Evolutionary conservation across 2,329 filamentous ascomycete genomes (phyloP), one percentile per base, ranked within the genome.

Genomic region (Delphinella strobiligena): DNA sequence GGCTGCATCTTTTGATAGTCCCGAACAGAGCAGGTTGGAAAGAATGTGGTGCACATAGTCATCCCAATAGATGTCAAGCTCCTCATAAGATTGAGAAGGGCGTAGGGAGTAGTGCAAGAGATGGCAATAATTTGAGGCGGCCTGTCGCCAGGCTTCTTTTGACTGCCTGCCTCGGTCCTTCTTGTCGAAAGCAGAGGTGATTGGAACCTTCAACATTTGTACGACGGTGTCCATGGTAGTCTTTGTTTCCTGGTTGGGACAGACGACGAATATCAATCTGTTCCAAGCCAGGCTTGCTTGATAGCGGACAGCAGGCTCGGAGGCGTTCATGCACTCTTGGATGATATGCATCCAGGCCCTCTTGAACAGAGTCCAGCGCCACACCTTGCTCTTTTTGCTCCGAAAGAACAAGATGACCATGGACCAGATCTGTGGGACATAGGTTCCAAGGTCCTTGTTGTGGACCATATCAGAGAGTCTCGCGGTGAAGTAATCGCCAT

Each of bases 271-370:
- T 15, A 91, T 74, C 33, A 95, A 76, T 38, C 83, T 80, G 50
- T 83, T 85, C 84, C 89, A 95, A 1, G 87, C 87, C 41, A 79
- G 66, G 51, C 89, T 86, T 16, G 88, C 84, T 51, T 93, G 79
- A 11, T 75, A 68, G 50, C 80, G 85, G 33, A 80, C 82, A 33
- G 71, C 63, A 3, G 71, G 63, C 46, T 94, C 85, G 38, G 74
- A 73, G 49, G 77, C 81, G 54, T 93, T 93, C 60, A 96, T 86
- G 52, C 85, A 91, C 45, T 71, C 71, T 51, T 94, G 82, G 14
- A 93, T 79, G 8, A 94, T 71, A 22, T 72, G 71, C 5, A 95
- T 67, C 82, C 86, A 95, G 4, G 73, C 68, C 19, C 69, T 72
- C 46, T 86, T 77, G 52, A 82, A 75, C 19, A 52, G 48, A 22